Evolutionary conservation across 805 yeast genomes (phyloP), one percentile per base, ranked within the genome.

Genomic region (Debaryomyces prosopidis): DNA sequence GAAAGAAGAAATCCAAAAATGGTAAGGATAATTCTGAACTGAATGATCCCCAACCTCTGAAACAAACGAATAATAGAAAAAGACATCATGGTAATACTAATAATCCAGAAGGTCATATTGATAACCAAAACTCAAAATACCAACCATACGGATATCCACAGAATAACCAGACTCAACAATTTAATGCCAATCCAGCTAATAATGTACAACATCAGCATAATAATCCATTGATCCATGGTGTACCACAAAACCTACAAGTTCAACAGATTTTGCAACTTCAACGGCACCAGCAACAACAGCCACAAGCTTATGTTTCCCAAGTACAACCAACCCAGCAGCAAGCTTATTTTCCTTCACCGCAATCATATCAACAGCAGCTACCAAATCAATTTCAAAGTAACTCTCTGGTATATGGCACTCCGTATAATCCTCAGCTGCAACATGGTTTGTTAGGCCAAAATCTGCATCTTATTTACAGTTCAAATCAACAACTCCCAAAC

Each of bases 1-100:
- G 77, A 47, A 63, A 62, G 52, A 79, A 80, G 65, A 81, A 79
- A 54, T 76, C 73, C 48, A 75, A 69, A 49, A 73, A 67, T 45
- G 67, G 57, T 39, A 60, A 58, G 14, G 50, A 53, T 5, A 48
- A 43, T 36, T 42, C 48, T 12, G 32, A n/a, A 5, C 30, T 16
- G 20, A 41, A 45, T 10, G 46, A 46, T 20, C 37, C 42, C 9
- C 32, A 20, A 17, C 18, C 43, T 16, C 31, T 35, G 27, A n/a
- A 54, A 26, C 46, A 44, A 19, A 27, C 47, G 44, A 40, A 42
- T 30, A 42, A 42, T 16, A 48, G 47, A 34, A 58, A 50, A 45
- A 49, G 50, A 44, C 48, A 26, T 27, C 42, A 27, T 20, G 26
- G 36, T 10, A 55, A 31, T 43, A 43, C 18, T 32, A 48, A 45